These are phyloP conservation scores for Verticillium longisporum DNA, from an alignment of 2,329 filamentous ascomycete genomes.

Conservation along the genomic window DNA sequence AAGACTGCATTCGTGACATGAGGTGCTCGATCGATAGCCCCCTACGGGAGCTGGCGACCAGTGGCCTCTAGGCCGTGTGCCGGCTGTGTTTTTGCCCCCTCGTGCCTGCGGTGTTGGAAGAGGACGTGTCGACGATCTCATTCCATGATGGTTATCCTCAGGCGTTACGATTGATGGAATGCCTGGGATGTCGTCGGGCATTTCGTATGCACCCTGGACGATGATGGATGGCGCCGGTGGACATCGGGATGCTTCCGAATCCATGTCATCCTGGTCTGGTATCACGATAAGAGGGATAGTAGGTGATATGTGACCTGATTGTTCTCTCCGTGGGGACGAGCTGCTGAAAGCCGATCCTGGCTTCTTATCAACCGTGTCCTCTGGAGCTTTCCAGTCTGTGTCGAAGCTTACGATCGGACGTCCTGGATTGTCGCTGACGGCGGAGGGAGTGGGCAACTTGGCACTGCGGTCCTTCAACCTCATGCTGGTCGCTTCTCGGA, in stretches of 20 bases:
- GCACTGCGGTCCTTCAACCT: conserved; percentile 77
- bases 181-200: neutral
- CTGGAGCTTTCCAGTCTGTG: conserved; percentile 69
- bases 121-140: neutral
- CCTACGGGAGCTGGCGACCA: conserved; percentile 49
- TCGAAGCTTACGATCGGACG: conserved; percentile 98
- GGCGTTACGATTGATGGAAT: conserved; percentile 37
- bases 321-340: conserved; percentile 17
- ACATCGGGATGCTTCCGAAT: conserved; percentile 18
- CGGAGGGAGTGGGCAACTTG: conserved; percentile 80
- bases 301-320: conserved; percentile 32
- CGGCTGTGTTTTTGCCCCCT: neutral
- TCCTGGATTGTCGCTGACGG: conserved; percentile 83
- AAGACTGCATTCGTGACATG: conserved; percentile 76
- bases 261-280: conserved; percentile 36
- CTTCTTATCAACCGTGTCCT: conserved; percentile 63
- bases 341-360: conserved; percentile 18
- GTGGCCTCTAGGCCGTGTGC: conserved; percentile 35
- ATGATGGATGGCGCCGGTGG: conserved; percentile 36
- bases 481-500: conserved; percentile 86
- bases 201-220: conserved; percentile 25
- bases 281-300: conserved; percentile 48
- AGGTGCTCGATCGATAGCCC: conserved; percentile 22
- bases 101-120: conserved; percentile 10
- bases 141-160: conserved; percentile 23